Evolutionary conservation across 2,329 filamentous ascomycete species (phyloP).

Genomic region (Aspergillus udagawae): DNA sequence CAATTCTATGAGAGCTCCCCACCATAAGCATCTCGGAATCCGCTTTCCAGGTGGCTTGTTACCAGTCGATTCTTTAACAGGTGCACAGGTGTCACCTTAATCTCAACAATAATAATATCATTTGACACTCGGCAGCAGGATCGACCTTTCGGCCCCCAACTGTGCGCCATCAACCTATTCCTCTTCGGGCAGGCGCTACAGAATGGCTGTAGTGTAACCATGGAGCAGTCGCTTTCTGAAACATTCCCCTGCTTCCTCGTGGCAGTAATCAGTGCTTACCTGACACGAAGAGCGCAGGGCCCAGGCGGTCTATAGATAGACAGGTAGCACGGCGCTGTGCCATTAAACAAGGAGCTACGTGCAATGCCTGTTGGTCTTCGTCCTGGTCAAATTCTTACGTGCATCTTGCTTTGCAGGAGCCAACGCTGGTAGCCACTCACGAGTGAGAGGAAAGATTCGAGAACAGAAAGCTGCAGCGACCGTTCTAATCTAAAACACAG

Average conservation of each 20-base stretch:
- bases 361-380: background rate
- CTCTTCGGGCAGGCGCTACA: background rate
- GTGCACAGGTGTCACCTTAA: background rate
- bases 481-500: background rate
- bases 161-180: background rate
- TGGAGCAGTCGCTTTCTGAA: background rate
- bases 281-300: background rate
- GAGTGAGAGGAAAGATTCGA: background rate
- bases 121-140: background rate
- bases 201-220: background rate
- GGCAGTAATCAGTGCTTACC: background rate
- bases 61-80: background rate
- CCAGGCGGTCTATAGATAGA: background rate
- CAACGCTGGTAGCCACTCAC: background rate
- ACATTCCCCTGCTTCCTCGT: background rate
- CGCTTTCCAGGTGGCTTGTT: background rate
- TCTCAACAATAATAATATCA: background rate
- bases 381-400: background rate
- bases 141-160: background rate
- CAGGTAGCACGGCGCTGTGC: background rate
- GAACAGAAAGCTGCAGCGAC: background rate
- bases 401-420: background rate
- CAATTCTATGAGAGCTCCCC: background rate
- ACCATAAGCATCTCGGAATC: background rate
- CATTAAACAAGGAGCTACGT: background rate